These are phyloP conservation scores for Daldinia vernicosa DNA, from an alignment of 495 filamentous ascomycete genomes.

Conservation along the genomic window DNA sequence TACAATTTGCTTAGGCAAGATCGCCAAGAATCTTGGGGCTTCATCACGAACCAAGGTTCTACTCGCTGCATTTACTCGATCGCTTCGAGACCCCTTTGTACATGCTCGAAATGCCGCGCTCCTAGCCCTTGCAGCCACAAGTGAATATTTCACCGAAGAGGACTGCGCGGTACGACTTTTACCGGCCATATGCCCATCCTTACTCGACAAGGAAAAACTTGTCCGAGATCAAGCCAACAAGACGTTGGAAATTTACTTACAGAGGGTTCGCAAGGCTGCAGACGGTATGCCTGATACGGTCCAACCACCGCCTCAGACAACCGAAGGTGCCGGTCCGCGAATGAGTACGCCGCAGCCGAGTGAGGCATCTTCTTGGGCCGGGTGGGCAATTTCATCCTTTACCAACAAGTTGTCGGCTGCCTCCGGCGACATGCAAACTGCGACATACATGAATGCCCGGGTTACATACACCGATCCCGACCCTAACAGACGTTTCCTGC, in stretches of 20 bases:
- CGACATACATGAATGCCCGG: conserved; percentile 2
- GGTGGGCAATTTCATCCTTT: conserved; percentile 99
- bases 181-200: conserved; percentile 79
- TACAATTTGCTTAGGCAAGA: conserved; percentile 95
- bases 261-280: conserved; percentile 80
- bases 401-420: conserved; percentile 89
- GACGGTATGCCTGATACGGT: conserved; percentile 82
- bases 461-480: conserved; percentile 30
- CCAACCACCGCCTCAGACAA: conserved; percentile 58
- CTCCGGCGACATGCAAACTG: conserved; percentile 78
- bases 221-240: conserved; percentile 92
- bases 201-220: conserved; percentile 90
- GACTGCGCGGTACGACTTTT: conserved; percentile 87
- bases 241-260: conserved; percentile 87
- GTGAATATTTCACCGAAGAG: conserved; percentile 86
- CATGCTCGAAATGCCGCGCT: conserved; percentile 91
- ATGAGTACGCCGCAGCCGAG: conserved; percentile 76
- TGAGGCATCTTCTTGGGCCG: conserved; percentile 77
- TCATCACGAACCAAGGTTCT: conserved; percentile 88
- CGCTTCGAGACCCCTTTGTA: conserved; percentile 90
- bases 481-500: conserved; percentile 39
- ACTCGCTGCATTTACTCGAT: conserved; percentile 86
- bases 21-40: conserved; percentile 84
- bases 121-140: conserved; percentile 83
- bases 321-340: conserved; percentile 63